Percentiles rank a stretch among this genome's conserved stretches.
These are phyloP conservation scores for Pilasporangium apinafurcum DNA, from an alignment of 352 stramenopile genomes.

Conservation along the genomic window DNA sequence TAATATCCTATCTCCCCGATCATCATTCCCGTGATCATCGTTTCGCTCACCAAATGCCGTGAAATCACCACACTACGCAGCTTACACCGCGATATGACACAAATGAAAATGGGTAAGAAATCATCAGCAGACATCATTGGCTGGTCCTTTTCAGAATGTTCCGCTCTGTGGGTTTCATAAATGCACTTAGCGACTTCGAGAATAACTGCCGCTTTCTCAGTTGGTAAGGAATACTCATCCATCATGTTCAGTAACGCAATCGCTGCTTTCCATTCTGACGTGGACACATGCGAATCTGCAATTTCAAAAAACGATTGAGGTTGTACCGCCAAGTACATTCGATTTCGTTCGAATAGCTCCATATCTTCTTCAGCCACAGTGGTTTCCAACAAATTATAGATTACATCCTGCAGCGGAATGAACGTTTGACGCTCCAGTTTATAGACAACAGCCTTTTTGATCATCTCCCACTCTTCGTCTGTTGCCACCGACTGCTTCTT, in stretches of 20 bases:
- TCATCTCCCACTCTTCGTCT: conserved; percentile 49
- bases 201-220: conserved; percentile 55
- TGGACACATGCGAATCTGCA: conserved; percentile 31
- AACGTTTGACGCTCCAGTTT: conserved; percentile 64
- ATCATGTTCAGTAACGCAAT: conserved; percentile 44
- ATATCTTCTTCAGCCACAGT: conserved; percentile 27
- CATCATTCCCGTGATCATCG: conserved; percentile 68
- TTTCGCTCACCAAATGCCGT: conserved; percentile 66
- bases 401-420: conserved; percentile 57
- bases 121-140: conserved; percentile 60
- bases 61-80: conserved; percentile 54
- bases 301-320: conserved; percentile 63
- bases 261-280: conserved; percentile 47
- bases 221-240: conserved; percentile 70
- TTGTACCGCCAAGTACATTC: conserved; percentile 29
- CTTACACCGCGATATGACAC: conserved; percentile 39
- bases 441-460: conserved; percentile 39
- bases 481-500: background rate
- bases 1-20: conserved; percentile 81
- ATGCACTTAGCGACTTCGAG: conserved; percentile 67
- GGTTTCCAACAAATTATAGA: conserved; percentile 50
- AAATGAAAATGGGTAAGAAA: conserved; percentile 81
- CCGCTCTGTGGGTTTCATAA: conserved; percentile 49
- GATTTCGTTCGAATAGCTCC: conserved; percentile 45
- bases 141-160: conserved; percentile 18